Evolutionary conservation across 768 basidiomycete species (phyloP), one percentile per base, ranked within the genome.

Genomic region (Erythrobasidium yunnanense): DNA sequence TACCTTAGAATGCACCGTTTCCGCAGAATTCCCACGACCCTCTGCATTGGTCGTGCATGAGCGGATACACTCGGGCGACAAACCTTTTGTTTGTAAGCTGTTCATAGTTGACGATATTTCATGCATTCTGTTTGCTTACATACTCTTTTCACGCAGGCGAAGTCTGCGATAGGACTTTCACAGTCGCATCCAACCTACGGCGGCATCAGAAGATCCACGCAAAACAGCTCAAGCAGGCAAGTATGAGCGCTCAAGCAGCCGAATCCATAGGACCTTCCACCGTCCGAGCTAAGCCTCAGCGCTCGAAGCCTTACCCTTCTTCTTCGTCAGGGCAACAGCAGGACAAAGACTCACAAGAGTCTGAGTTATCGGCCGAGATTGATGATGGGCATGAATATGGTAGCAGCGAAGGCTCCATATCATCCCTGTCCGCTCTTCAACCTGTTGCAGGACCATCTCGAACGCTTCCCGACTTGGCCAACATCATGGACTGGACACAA

Each of bases 41-140:
- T 63, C 60, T 30, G 60, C 60, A 50, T 49, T 63, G 3, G 27
- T 33, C 6, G 60, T 63, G 8, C 60, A 63, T 49, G 60, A 63
- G 47, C 60, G 60, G 13, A 63, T 63, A 20, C 60, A 63, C 38
- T 50, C 60, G 6, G 60, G 60, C 20, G 60, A 63, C 29, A 63
- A 63, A 27, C 60, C 60, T 25, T 63, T 63, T 29, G 30, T 38
- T 34, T 63, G 49, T 51, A 25, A 51, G 49, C 23, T 42, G 38
- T 11, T n/a, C 38, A 42, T n/a, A 11, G 38, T 11, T 42, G n/a
- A 11, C 38, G 38, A 42, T 42, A n/a, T 11, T n/a, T n/a, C 38
- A n/a, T n/a, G 11, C 38, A 11, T 42, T 42, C n/a, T 11, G 38
- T 11, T 13, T 23, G 49, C 49, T 23, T 7, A 13, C 49, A 25